A percentile compares a stretch with the other conserved stretches of the same genome.
Evolutionary conservation across 1,284 basidiomycete genomes (phyloP).

Genomic region (Pyrrhoderma lamaoense): DNA sequence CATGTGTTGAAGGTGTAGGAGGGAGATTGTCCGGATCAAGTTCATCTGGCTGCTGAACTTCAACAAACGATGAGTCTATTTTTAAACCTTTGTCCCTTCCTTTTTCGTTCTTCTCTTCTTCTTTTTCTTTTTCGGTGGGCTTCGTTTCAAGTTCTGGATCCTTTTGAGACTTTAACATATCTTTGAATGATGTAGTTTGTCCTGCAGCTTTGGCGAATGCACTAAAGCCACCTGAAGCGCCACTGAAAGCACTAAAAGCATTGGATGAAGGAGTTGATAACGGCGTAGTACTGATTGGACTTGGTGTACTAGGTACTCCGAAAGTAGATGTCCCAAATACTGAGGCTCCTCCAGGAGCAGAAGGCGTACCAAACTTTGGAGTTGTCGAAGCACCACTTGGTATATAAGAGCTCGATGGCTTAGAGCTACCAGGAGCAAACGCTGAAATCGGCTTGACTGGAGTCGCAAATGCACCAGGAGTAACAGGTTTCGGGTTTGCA

Average conservation of each 20-base stretch:
- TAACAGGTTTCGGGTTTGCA: constrained; percentile 37
- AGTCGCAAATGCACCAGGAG: constrained; percentile 32
- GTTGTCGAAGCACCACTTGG: constrained; percentile 20
- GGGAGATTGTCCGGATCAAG: constrained; percentile 15
- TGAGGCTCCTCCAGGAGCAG: constrained; percentile 17
- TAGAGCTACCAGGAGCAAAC: constrained; percentile 17
- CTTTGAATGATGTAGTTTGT: constrained; percentile 32
- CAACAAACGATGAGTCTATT: constrained; percentile 4
- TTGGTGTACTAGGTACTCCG: constrained; percentile 20
- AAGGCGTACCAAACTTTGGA: constrained; percentile 21
- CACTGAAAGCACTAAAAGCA: constrained; percentile 34
- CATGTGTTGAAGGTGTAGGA: constrained; percentile 16
- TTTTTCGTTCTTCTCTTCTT: constrained; percentile 13
- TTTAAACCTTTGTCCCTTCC: constrained; percentile 20
- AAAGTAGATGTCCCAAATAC: constrained; percentile 28
- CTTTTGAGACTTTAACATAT: constrained; percentile 29
- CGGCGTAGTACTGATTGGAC: constrained; percentile 22
- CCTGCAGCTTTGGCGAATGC: constrained; percentile 26
- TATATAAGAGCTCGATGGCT: constrained; percentile 14
- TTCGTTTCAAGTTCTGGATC: constrained; percentile 16
- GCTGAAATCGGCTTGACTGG: constrained; percentile 22
- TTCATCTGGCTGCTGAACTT: constrained; percentile 13
- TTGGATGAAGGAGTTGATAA: constrained; percentile 35
- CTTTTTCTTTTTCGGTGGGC: neutral
- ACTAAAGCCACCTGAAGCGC: constrained; percentile 34